Conservation (phyloP, 306 rosid genomes). For the Trifolium fragiferum region DNA sequence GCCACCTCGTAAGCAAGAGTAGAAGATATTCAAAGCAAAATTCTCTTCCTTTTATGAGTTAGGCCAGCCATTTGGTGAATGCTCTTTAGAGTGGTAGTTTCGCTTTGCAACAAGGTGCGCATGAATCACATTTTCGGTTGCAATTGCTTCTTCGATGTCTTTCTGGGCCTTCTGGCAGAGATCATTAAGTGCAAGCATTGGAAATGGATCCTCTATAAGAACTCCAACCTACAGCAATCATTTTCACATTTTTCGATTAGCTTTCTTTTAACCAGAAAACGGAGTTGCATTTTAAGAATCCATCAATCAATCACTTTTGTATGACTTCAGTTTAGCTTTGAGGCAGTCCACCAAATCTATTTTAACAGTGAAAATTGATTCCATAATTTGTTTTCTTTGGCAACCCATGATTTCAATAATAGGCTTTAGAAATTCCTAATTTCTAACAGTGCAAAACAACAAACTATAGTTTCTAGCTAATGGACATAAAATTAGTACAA, state of each 20-base stretch:
- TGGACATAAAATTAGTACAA: neutral
- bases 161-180: constrained; percentile 61
- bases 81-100: constrained; percentile 52
- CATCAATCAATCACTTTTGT: constrained; percentile 3
- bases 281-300: constrained; percentile 30
- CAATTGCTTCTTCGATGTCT: constrained; percentile 69
- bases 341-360: constrained; percentile 14
- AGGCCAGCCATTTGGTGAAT: constrained; percentile 78
- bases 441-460: neutral
- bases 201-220: constrained; percentile 94
- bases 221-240: constrained; percentile 76
- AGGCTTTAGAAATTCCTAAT: neutral
- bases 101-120: constrained; percentile 58
- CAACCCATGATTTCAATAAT: neutral
- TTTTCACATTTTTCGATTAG: constrained; percentile 27
- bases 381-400: neutral
- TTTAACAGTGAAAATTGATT: constrained; percentile 10
- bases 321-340: constrained; percentile 7
- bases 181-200: constrained; percentile 85
- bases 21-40: constrained; percentile 21
- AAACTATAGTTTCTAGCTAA: neutral
- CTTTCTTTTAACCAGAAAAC: constrained; percentile 32
- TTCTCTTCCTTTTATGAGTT: constrained; percentile 45
- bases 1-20: constrained; percentile 36
- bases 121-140: constrained; percentile 52